Conservation (phyloP, 73 alveolate genomes). For the Paramecium pentaurelia region DNA sequence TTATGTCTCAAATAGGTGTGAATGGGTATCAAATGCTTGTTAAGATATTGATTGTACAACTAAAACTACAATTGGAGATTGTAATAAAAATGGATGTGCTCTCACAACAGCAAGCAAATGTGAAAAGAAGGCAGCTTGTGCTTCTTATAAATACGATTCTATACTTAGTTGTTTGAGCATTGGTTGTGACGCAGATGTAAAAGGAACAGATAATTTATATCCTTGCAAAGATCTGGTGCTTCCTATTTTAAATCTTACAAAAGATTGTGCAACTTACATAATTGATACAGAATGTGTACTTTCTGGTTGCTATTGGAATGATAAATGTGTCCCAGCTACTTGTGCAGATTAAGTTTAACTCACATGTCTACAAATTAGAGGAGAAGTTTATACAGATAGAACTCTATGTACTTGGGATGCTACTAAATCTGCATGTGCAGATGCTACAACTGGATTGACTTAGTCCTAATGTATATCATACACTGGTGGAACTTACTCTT, state of each 20-base stretch:
- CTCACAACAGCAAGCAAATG: not conserved
- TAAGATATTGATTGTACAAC: not conserved
- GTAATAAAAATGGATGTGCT: not conserved
- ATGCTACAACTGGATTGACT: slow-evolving; percentile 3
- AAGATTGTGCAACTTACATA: not conserved
- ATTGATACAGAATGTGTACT: not conserved
- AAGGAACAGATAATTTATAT: not conserved
- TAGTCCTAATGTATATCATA: not conserved
- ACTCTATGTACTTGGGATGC: not conserved
- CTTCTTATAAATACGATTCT: not conserved
- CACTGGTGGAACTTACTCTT: not conserved
- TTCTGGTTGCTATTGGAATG: not conserved
- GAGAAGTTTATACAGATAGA: not conserved
- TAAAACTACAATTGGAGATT: not conserved
- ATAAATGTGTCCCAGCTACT: not conserved
- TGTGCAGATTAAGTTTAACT: no score
- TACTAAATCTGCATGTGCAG: not conserved
- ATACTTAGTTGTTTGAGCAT: not conserved
- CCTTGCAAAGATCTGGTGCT: no score
- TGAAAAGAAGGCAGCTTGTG: not conserved
- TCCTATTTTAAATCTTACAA: no score
- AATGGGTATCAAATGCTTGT: not conserved
- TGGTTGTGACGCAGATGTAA: not conserved
- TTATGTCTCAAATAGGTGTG: not conserved
- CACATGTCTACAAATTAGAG: no score